Evolutionary conservation across 2,329 filamentous ascomycete species (phyloP).

Genomic region (Botrytis porri): DNA sequence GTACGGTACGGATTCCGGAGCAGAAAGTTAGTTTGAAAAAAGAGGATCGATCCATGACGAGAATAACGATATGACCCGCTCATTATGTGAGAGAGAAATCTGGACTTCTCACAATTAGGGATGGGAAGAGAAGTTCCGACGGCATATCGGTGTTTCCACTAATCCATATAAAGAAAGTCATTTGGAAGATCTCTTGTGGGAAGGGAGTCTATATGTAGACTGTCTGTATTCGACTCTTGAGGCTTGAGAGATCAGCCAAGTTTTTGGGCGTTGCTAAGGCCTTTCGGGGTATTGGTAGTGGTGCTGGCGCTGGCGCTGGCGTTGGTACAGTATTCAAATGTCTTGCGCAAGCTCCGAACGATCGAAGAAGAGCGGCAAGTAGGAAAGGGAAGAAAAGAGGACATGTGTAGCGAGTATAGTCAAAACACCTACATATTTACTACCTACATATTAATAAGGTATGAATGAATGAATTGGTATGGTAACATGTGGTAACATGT

Average conservation of each 20-base stretch:
- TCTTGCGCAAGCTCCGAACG: conserved; percentile 7
- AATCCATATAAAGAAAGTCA: not conserved
- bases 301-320: not conserved
- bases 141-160: not conserved
- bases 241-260: not conserved
- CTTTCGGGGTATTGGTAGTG: not conserved
- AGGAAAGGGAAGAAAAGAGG: not conserved
- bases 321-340: not conserved
- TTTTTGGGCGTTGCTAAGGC: not conserved
- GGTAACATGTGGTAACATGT: not conserved
- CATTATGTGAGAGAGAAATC: not conserved
- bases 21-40: not conserved
- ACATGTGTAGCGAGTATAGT: not conserved
- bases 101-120: not conserved
- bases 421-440: not conserved
- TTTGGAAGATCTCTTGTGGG: not conserved
- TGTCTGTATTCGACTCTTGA: not conserved
- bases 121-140: not conserved
- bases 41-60: not conserved
- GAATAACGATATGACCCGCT: not conserved
- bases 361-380: not conserved
- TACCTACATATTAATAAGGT: not conserved
- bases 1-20: not conserved
- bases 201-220: not conserved
- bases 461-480: not conserved